Conservation (phyloP, 192 early-diverging fungal genomes). For the Gryganskiella cystojenkinii region DNA sequence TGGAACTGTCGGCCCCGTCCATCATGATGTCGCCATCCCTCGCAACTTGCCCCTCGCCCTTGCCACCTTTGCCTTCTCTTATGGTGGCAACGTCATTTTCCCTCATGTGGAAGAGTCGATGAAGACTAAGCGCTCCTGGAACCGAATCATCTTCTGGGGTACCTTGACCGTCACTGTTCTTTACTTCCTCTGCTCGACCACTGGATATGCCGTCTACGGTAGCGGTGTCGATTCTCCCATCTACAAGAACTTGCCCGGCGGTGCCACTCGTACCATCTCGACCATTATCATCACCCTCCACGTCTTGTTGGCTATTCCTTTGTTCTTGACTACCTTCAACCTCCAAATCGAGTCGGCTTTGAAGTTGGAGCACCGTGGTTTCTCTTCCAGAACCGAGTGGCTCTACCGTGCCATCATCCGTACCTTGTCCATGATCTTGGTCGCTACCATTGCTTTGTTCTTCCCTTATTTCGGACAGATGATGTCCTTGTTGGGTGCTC, state of each 20-base stretch:
- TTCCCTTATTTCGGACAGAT: slow-evolving; percentile 74
- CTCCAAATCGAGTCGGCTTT: slow-evolving; percentile 68
- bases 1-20: slow-evolving; percentile 7
- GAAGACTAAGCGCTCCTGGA: slow-evolving; percentile 68
- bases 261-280: slow-evolving; percentile 59
- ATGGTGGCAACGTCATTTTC: slow-evolving; percentile 78
- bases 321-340: slow-evolving; percentile 72
- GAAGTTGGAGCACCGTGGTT: slow-evolving; percentile 55
- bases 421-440: slow-evolving; percentile 54
- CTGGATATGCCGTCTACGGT: slow-evolving; percentile 77
- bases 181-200: slow-evolving; percentile 68
- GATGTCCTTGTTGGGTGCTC: slow-evolving; percentile 71
- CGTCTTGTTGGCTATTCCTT: slow-evolving; percentile 73
- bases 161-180: slow-evolving; percentile 66
- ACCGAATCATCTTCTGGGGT: slow-evolving; percentile 62
- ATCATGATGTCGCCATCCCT: slow-evolving; percentile 57
- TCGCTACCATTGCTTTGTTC: slow-evolving; percentile 57
- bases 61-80: slow-evolving; percentile 75
- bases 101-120: slow-evolving; percentile 79
- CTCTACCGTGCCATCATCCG: slow-evolving; percentile 60
- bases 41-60: slow-evolving; percentile 70
- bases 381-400: slow-evolving; percentile 54
- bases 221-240: slow-evolving; percentile 65
- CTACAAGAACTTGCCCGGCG: slow-evolving; percentile 68
- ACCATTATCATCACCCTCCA: slow-evolving; percentile 76